These are phyloP conservation scores for Ajuga reptans DNA, from an alignment of 305 asterid genomes.

Conservation along the genomic window DNA sequence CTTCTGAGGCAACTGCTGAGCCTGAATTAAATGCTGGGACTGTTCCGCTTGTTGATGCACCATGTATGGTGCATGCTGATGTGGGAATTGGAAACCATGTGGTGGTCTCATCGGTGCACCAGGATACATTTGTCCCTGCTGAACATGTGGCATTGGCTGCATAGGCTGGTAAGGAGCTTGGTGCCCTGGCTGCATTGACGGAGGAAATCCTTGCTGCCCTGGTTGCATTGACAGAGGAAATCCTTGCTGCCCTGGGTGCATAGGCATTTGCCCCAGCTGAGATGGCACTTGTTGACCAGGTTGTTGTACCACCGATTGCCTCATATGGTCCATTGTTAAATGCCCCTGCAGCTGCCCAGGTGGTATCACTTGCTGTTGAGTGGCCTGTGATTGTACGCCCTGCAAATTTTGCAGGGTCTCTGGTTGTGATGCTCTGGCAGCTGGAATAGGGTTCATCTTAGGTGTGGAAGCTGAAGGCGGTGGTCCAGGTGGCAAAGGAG, in stretches of 20 bases:
- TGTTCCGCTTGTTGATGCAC: conserved; percentile 59
- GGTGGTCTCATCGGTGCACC: conserved; percentile 46
- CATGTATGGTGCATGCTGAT: conserved; percentile 48
- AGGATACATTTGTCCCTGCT: conserved; percentile 44
- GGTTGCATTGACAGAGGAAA: conserved; percentile 37
- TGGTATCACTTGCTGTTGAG: conserved; percentile 37
- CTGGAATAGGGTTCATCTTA: conserved; percentile 56
- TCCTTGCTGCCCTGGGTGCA: conserved; percentile 44
- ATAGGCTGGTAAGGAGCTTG: conserved; percentile 40
- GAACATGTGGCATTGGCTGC: conserved; percentile 37
- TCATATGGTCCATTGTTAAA: conserved; percentile 38
- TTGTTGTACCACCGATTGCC: conserved; percentile 54
- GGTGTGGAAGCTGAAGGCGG: conserved; percentile 55
- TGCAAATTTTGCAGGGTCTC: conserved; percentile 43
- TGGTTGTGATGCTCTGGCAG: conserved; percentile 43
- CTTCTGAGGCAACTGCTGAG: conserved; percentile 52
- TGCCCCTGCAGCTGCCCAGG: conserved; percentile 52
- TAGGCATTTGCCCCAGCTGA: conserved; percentile 36
- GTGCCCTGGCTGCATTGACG: conserved; percentile 40
- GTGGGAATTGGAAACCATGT: conserved; percentile 51
- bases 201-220: conserved; percentile 45
- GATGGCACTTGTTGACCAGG: conserved; percentile 47
- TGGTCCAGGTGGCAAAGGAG: conserved; percentile 69
- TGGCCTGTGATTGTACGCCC: conserved; percentile 27
- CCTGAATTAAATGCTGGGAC: conserved; percentile 39